These are phyloP conservation scores for Pseudogymnoascus sp. DNA, from an alignment of 2,329 filamentous ascomycete genomes.

Conservation along the genomic window DNA sequence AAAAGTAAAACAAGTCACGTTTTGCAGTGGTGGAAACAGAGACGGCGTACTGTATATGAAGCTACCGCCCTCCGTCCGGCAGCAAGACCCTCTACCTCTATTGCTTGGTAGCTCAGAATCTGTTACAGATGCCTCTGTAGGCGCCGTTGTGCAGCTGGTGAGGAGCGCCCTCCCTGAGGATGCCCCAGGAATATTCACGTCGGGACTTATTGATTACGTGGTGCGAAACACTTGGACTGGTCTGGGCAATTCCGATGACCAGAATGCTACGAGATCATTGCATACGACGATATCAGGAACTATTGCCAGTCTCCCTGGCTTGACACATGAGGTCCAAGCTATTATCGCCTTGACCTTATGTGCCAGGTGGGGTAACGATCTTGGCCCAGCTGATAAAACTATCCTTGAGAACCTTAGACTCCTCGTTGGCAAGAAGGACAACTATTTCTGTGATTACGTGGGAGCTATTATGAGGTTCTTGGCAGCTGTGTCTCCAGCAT, in stretches of 20 bases:
- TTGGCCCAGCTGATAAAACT: slow-evolving; percentile 40
- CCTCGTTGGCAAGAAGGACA: slow-evolving; percentile 21
- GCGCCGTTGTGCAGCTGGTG: background rate
- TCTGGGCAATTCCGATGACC: slow-evolving; percentile 40
- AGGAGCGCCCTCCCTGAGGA: slow-evolving; percentile 20
- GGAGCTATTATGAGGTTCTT: slow-evolving; percentile 19
- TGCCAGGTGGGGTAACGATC: slow-evolving; percentile 63
- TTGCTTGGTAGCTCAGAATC: slow-evolving; percentile 30
- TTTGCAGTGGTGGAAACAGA: slow-evolving; percentile 80
- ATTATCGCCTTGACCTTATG: slow-evolving; percentile 64
- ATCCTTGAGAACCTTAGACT: slow-evolving; percentile 20
- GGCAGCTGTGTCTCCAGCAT: slow-evolving; percentile 14
- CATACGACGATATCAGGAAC: slow-evolving; percentile 63
- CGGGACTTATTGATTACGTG: slow-evolving; percentile 39
- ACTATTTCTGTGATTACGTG: slow-evolving; percentile 28
- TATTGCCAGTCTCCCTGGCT: slow-evolving; percentile 57
- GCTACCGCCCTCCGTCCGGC: slow-evolving; percentile 51
- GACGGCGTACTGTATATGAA: slow-evolving; percentile 74
- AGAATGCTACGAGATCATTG: slow-evolving; percentile 61
- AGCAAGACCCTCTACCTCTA: slow-evolving; percentile 54
- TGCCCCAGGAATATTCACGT: slow-evolving; percentile 37
- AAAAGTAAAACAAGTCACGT: slow-evolving; percentile 64
- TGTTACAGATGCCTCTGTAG: slow-evolving; percentile 28
- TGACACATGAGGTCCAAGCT: slow-evolving; percentile 65
- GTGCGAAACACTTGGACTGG: slow-evolving; percentile 45